Base-by-base conservation (phyloP, 1,284 basidiomycete species). In the Papiliotrema terrestris region DNA sequence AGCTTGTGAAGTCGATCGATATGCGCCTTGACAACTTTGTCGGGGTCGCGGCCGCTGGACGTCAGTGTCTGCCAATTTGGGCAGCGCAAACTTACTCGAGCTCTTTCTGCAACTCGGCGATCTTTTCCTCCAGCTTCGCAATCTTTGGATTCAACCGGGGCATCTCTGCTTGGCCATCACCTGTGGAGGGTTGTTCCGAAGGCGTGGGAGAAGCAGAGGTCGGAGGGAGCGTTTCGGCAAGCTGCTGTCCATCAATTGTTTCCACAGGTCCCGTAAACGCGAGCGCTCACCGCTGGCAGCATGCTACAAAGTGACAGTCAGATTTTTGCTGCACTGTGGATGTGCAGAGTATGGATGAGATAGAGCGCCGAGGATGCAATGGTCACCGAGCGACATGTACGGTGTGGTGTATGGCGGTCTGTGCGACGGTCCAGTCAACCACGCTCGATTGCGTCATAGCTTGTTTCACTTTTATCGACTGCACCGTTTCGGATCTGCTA, bases 1-100 rank as follows among this genome's bases (percentile, higher is more conserved):
- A 76, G 76, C 17, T 66, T 68, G 52, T 77, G 75, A 19, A 77
- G 58, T 0, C 72, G 61, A 25, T 68, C 54, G 52, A 75, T 74
- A 54, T 77, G 75, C 14, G 57, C 51, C 50, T 67, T 59, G 22
- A 73, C 62, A 47, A 75, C 61, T 8, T 57, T 57, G 19, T 69
- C 57, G 5, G 74, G 63, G 52, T 75, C 68, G 43, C 55, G 51
- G 23, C 54, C 62, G 15, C 72, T 72, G 17, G 6, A 22, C 23
- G 3, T 43, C 11, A 48, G 45, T n/a, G 45, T 20, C 9, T 2
- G 14, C 8, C n/a, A 41, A 38, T 14, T 3, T 15, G 32, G 17
- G 17, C 9, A 29, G 50, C 61, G 42, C 26, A n/a, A n/a, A n/a
- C n/a, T n/a, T n/a, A 68, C 67, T 57, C 57, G 3, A 72, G 63